A percentile compares a stretch with the other conserved stretches of the same genome.
Evolutionary conservation across 352 stramenopile species (phyloP).

Genomic region (Globisporangium acanthophoron): DNA sequence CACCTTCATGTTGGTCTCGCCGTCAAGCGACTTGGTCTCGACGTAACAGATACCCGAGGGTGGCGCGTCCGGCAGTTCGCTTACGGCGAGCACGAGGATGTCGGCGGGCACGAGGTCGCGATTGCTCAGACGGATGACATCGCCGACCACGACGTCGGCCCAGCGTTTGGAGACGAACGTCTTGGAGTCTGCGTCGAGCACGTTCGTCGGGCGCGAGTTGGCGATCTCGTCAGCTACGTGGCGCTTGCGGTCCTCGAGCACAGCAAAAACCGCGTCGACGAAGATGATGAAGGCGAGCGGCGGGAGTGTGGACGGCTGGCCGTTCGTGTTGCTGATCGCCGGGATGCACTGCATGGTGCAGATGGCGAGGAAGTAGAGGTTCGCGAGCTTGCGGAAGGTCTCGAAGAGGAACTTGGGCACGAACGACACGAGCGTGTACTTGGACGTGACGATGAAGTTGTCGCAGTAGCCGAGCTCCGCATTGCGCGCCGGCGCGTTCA

Average conservation of each 20-base stretch:
- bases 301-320: constrained; percentile 81
- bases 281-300: constrained; percentile 89
- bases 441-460: constrained; percentile 91
- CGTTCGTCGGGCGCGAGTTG: constrained; percentile 63
- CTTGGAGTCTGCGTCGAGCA: constrained; percentile 40
- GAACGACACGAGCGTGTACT: constrained; percentile 88
- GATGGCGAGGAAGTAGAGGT: constrained; percentile 92
- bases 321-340: constrained; percentile 88
- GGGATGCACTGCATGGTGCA: constrained; percentile 85
- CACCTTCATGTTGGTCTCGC: constrained; percentile 93
- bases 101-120: constrained; percentile 82
- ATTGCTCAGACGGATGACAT: constrained; percentile 78
- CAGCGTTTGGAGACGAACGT: constrained; percentile 58
- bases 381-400: constrained; percentile 88
- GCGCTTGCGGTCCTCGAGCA: constrained; percentile 85
- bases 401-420: constrained; percentile 90
- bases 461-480: constrained; percentile 55
- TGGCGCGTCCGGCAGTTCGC: constrained; percentile 45
- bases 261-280: constrained; percentile 84
- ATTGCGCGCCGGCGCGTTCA: constrained; percentile 58
- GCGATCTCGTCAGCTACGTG: constrained; percentile 79
- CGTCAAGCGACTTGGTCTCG: constrained; percentile 90
- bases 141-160: constrained; percentile 82
- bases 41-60: constrained; percentile 84
- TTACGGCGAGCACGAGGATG: constrained; percentile 77